Conservation (phyloP, 2,329 filamentous ascomycete species). For the Alternaria consortialis region DNA sequence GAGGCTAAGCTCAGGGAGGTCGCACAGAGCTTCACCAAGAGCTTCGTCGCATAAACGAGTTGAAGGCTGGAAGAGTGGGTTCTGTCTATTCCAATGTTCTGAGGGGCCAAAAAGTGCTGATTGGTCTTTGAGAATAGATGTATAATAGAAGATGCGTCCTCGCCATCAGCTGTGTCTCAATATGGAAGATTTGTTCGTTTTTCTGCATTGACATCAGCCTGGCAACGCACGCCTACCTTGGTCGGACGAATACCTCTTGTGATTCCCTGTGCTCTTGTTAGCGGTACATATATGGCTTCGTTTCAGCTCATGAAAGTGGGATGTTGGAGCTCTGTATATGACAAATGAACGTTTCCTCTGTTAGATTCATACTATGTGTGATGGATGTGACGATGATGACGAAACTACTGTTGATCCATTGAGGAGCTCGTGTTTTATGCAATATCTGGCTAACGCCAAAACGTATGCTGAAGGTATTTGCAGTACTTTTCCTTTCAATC, state of each 20-base stretch:
- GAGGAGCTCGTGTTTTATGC: neutral
- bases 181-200: slow-evolving; percentile 47
- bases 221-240: slow-evolving; percentile 16
- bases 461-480: neutral
- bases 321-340: slow-evolving; percentile 16
- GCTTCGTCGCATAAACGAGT: slow-evolving; percentile 73
- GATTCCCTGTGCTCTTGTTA: slow-evolving; percentile 39
- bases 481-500: too few species aligned
- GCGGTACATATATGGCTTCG: slow-evolving; percentile 36
- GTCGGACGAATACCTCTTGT: slow-evolving; percentile 19
- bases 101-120: slow-evolving; percentile 51
- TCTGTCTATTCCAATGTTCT: slow-evolving; percentile 47
- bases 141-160: slow-evolving; percentile 54
- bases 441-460: neutral
- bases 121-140: slow-evolving; percentile 50
- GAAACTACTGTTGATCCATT: too few species aligned
- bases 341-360: slow-evolving; percentile 20
- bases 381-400: neutral
- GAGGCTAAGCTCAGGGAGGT: slow-evolving; percentile 84
- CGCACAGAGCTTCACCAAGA: slow-evolving; percentile 87
- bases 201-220: slow-evolving; percentile 28
- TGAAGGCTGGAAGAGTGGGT: slow-evolving; percentile 48
- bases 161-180: slow-evolving; percentile 52
- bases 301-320: slow-evolving; percentile 23
- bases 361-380: neutral